These are phyloP conservation scores for Porcisia deanei DNA, from an alignment of 208 protist species.

Conservation along the genomic window DNA sequence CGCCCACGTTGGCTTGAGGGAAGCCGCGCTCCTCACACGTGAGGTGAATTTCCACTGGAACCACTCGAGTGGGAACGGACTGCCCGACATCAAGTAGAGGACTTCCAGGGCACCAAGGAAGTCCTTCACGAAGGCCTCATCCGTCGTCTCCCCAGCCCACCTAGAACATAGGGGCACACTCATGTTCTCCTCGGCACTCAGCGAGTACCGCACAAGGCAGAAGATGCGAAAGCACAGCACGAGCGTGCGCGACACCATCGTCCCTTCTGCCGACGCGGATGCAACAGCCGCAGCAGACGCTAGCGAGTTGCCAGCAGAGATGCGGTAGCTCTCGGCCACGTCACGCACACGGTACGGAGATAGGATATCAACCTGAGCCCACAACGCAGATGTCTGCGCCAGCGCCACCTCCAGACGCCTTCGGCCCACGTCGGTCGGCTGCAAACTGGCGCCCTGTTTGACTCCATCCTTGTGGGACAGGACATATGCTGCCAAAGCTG, in stretches of 20 bases:
- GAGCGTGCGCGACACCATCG: slow-evolving; percentile 53
- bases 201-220: slow-evolving; percentile 37
- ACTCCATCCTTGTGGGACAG: neutral
- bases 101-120: slow-evolving; percentile 27
- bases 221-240: slow-evolving; percentile 76
- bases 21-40: slow-evolving; percentile 13
- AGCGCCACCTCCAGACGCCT: slow-evolving; percentile 17
- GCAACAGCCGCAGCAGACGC: neutral
- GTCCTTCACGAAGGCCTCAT: slow-evolving; percentile 14
- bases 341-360: slow-evolving; percentile 54
- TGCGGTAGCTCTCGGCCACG: slow-evolving; percentile 46
- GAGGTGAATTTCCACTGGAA: slow-evolving; percentile 43
- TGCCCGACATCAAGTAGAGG: slow-evolving; percentile 33
- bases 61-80: slow-evolving; percentile 54
- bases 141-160: slow-evolving; percentile 9
- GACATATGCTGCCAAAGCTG: slow-evolving; percentile 32
- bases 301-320: slow-evolving; percentile 28
- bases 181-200: slow-evolving; percentile 16
- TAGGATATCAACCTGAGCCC: slow-evolving; percentile 42
- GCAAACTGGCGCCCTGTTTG: neutral
- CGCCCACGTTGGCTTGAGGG: slow-evolving; percentile 17
- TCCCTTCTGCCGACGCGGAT: slow-evolving; percentile 18
- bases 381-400: slow-evolving; percentile 25
- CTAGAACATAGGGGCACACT: neutral
- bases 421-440: slow-evolving; percentile 17